phyloP scores from a whole-genome alignment of 2,329 filamentous ascomycete species.

The Xylaria sp. region DNA sequence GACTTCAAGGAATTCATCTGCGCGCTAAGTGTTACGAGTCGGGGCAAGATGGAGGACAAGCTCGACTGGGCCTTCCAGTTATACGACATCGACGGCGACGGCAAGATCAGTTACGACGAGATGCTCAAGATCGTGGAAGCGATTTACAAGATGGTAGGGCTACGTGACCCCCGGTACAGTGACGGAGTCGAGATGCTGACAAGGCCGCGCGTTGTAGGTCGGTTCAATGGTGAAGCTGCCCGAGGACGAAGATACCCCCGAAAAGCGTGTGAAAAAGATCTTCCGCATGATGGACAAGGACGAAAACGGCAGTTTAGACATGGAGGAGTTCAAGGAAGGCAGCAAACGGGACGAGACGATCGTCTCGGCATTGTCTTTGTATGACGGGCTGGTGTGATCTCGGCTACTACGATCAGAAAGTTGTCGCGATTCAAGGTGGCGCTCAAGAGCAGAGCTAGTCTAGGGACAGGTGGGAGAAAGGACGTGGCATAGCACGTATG shows the following conservation, averaged over 20 bases:
- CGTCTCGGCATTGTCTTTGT: slow-evolving; percentile 92
- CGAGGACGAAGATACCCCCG: slow-evolving; percentile 97
- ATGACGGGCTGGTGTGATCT: slow-evolving; percentile 84
- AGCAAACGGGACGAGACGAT: slow-evolving; percentile 99
- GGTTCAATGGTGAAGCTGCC: slow-evolving; percentile 99
- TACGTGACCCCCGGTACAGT: neutral
- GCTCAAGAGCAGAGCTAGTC: slow-evolving; percentile 11
- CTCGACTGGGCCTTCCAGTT: slow-evolving; percentile 99
- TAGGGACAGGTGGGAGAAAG: slow-evolving; percentile 5
- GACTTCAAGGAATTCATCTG: slow-evolving; percentile 99
- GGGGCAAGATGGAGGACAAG: slow-evolving; percentile 99
- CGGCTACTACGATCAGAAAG: neutral
- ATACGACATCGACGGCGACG: slow-evolving; percentile 98
- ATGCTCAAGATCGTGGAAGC: slow-evolving; percentile 99
- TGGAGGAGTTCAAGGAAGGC: slow-evolving; percentile 98
- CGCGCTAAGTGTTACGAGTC: slow-evolving; percentile 92
- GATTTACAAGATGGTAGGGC: slow-evolving; percentile 96
- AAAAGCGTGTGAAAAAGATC: slow-evolving; percentile 97
- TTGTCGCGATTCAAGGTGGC: slow-evolving; percentile 5
- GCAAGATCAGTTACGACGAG: slow-evolving; percentile 98
- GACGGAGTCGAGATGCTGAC: slow-evolving; percentile 8
- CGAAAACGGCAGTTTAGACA: slow-evolving; percentile 94
- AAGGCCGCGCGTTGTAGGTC: slow-evolving; percentile 59
- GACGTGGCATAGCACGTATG: slow-evolving; percentile 1
- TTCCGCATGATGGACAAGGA: slow-evolving; percentile 99